Conservation (phyloP, 1,139 yeast genomes). For the Groenewaldozyma auringiensis region DNA sequence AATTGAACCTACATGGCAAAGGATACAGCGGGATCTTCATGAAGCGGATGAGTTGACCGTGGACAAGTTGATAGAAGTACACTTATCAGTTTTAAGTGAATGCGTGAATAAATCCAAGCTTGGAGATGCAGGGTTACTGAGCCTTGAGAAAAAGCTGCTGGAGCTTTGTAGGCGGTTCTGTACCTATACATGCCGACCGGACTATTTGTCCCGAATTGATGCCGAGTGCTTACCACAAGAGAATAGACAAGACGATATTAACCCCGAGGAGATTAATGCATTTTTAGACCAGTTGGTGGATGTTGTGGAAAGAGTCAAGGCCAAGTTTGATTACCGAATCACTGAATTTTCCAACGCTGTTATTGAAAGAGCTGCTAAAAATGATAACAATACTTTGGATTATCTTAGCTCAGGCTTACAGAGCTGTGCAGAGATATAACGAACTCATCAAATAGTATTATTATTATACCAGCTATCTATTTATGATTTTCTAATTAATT, state of each 20-base stretch:
- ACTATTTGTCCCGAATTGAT: conserved; percentile 24
- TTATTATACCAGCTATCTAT: background rate
- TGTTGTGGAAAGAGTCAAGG: background rate
- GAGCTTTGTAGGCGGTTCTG: conserved; percentile 43
- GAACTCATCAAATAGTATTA: background rate
- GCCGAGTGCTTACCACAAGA: background rate
- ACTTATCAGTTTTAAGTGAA: conserved; percentile 56
- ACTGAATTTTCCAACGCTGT: background rate
- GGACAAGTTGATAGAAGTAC: conserved; percentile 41
- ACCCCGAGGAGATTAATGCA: background rate
- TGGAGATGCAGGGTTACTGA: conserved; percentile 51
- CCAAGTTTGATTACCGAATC: background rate
- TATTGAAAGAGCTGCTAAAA: background rate
- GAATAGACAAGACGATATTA: background rate
- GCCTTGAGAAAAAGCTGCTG: conserved; percentile 34
- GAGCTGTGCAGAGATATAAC: background rate
- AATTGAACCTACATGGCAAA: conserved; percentile 48
- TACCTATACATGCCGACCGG: conserved; percentile 44
- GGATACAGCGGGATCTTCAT: conserved; percentile 32
- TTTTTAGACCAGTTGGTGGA: background rate
- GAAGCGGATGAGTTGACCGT: conserved; percentile 35
- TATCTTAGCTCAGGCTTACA: conserved; percentile 1
- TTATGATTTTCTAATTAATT: conserved; percentile 1
- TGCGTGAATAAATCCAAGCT: conserved; percentile 61
- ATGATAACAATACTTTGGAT: background rate